phyloP scores from a whole-genome alignment of 768 basidiomycete species.

The Wakefieldia striispora region DNA sequence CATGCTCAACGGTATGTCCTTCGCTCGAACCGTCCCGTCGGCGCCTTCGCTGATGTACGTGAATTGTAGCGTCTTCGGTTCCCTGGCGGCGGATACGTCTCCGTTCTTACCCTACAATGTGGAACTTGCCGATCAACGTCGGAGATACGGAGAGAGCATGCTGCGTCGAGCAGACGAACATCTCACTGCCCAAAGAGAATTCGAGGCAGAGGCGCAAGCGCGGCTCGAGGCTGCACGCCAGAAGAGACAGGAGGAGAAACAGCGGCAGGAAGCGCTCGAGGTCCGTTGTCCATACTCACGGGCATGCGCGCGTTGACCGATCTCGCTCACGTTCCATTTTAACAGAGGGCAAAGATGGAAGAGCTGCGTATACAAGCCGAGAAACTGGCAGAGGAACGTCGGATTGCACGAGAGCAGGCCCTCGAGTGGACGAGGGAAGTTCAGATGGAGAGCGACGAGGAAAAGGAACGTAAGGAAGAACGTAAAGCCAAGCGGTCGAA shows the following conservation, averaged over 20 bases:
- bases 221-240: constrained; percentile 75
- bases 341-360: constrained; percentile 59
- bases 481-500: constrained; percentile 53
- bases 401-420: constrained; percentile 73
- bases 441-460: constrained; percentile 72
- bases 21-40: background rate
- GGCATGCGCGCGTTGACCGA: no score
- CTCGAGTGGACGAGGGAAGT: constrained; percentile 73
- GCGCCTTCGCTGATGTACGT: background rate
- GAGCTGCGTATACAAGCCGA: constrained; percentile 68
- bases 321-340: background rate
- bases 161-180: constrained; percentile 81
- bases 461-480: constrained; percentile 47
- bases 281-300: constrained; percentile 37
- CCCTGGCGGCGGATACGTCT: constrained; percentile 73
- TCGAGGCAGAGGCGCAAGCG: constrained; percentile 69
- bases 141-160: constrained; percentile 87
- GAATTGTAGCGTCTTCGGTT: constrained; percentile 68
- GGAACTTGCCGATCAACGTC: constrained; percentile 86
- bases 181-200: constrained; percentile 63
- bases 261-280: constrained; percentile 61
- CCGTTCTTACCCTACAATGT: constrained; percentile 74
- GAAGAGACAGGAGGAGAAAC: constrained; percentile 77
- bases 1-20: constrained; percentile 79
- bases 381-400: constrained; percentile 76